Evolutionary conservation across 2,329 filamentous ascomycete genomes (phyloP).

Genomic region (Ophiognomonia clavigignenti-juglandacearum): DNA sequence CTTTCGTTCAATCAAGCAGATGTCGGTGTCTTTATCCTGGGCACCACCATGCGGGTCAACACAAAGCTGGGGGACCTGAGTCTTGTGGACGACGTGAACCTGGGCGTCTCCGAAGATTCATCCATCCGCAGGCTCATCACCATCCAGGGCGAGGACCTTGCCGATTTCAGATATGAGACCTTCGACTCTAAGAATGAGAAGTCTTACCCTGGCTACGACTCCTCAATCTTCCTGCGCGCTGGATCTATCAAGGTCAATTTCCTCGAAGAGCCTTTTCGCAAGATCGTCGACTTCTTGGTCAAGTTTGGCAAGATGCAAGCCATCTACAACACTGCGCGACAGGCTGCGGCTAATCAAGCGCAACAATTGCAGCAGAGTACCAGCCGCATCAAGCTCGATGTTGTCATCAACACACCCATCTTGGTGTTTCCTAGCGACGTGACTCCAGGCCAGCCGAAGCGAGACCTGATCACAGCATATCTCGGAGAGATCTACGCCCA

Average conservation of each 20-base stretch:
- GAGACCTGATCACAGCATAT: slow-evolving; percentile 86
- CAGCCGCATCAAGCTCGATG: slow-evolving; percentile 87
- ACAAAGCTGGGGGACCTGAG: slow-evolving; percentile 84
- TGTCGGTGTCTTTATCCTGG: slow-evolving; percentile 81
- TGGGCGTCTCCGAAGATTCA: slow-evolving; percentile 77
- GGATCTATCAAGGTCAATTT: slow-evolving; percentile 98
- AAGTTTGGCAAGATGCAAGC: slow-evolving; percentile 99
- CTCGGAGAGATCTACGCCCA: slow-evolving; percentile 96
- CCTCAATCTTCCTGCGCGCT: slow-evolving; percentile 81
- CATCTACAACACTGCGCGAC: slow-evolving; percentile 92
- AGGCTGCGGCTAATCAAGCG: slow-evolving; percentile 90
- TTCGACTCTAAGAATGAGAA: slow-evolving; percentile 69
- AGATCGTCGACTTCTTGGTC: slow-evolving; percentile 95
- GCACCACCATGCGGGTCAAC: slow-evolving; percentile 80
- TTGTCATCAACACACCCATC: slow-evolving; percentile 91
- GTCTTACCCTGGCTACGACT: slow-evolving; percentile 90
- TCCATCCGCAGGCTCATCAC: slow-evolving; percentile 81
- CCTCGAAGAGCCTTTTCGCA: slow-evolving; percentile 92
- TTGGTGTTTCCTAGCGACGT: slow-evolving; percentile 86
- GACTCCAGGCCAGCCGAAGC: slow-evolving; percentile 60
- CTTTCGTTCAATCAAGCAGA: slow-evolving; percentile 89
- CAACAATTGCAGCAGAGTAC: slow-evolving; percentile 88
- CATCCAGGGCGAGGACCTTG: slow-evolving; percentile 91
- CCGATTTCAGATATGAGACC: slow-evolving; percentile 96
- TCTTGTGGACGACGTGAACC: slow-evolving; percentile 88